Evolutionary conservation across 2,329 filamentous ascomycete genomes (phyloP), one percentile per base, ranked within the genome.

Genomic region (Aaosphaeria pasadenensis): DNA sequence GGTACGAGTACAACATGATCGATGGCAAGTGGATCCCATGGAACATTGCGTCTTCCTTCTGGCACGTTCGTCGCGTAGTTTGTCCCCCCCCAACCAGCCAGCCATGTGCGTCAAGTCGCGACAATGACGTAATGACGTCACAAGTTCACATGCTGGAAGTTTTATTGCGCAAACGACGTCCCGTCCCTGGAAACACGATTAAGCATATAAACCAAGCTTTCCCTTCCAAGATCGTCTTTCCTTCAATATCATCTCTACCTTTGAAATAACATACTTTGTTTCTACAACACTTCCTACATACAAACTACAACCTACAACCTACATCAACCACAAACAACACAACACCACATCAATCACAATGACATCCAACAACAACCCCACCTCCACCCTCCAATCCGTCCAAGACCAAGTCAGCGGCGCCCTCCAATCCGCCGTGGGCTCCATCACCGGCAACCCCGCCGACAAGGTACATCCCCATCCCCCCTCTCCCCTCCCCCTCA

Each of bases 331-430:
- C 17, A 24, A 24, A 24, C 17, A 24, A 58, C 28, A 53, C 42
- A 44, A 32, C 43, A n/a, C n/a, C n/a, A n/a, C n/a, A n/a, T n/a
- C n/a, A n/a, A n/a, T n/a, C 50, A 75, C 44, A 53, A 81, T 79
- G 77, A 73, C 77, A 64, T 73, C 77, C 73, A 76, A 78, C 66
- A 64, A 64, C 43, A 58, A 67, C 55, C 67, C 79, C 45, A 81
- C 86, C 58, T 95, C 89, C 54, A 94, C 91, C 55, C 79, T 91
- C 64, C 82, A 92, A 78, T 87, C 88, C 48, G 61, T 67, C 53
- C 54, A 71, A 43, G 67, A 91, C 79, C 81, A 81, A 11, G 88
- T 87, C 62, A 79, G 84, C 35, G 89, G 88, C 57, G 77, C 84
- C 46, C 81, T 85, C 45, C 89, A 95, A 73, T 86, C 80, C 53